These are phyloP conservation scores for Talaromyces sp. DNA, from an alignment of 2,329 filamentous ascomycete genomes.

Conservation along the genomic window DNA sequence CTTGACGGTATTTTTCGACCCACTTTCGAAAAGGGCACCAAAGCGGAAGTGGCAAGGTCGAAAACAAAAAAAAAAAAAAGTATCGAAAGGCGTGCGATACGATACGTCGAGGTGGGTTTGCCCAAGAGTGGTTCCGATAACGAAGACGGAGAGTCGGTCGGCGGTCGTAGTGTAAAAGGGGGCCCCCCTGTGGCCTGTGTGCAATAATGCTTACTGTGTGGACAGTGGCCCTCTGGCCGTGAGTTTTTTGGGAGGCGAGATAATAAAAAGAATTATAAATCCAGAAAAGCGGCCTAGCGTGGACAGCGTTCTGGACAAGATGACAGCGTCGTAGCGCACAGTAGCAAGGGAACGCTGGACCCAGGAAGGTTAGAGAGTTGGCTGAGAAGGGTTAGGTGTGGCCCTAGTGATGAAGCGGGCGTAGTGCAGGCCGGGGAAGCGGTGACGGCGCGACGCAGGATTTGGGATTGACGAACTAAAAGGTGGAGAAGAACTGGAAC, in stretches of 20 bases:
- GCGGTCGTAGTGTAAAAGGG: not conserved
- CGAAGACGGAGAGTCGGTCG: not conserved
- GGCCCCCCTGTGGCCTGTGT: not conserved
- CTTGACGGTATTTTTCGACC: not conserved
- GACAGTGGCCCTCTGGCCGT: not conserved
- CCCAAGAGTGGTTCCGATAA: not conserved
- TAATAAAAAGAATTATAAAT: not conserved
- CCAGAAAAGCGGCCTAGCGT: constrained; percentile 2
- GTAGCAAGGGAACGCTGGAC: constrained; percentile 8
- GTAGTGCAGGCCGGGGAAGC: constrained; percentile 34
- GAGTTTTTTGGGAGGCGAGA: not conserved
- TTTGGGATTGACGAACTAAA: constrained; percentile 3
- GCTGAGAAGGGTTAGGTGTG: constrained; percentile 21
- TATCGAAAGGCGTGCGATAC: not conserved
- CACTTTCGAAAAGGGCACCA: not conserved
- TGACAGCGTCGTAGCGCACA: constrained; percentile 14
- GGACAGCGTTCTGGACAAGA: constrained; percentile 6
- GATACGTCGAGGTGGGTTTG: not conserved
- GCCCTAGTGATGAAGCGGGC: constrained; percentile 27
- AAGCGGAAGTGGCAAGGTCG: not conserved
- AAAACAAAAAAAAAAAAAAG: not conserved
- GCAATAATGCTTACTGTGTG: not conserved
- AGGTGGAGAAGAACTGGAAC: constrained; percentile 1
- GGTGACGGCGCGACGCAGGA: constrained; percentile 18
- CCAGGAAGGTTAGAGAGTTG: constrained; percentile 8